Percentiles rank a stretch among this genome's conserved stretches.
phyloP scores from a whole-genome alignment of 768 basidiomycete genomes.

The Collybia nuda region DNA sequence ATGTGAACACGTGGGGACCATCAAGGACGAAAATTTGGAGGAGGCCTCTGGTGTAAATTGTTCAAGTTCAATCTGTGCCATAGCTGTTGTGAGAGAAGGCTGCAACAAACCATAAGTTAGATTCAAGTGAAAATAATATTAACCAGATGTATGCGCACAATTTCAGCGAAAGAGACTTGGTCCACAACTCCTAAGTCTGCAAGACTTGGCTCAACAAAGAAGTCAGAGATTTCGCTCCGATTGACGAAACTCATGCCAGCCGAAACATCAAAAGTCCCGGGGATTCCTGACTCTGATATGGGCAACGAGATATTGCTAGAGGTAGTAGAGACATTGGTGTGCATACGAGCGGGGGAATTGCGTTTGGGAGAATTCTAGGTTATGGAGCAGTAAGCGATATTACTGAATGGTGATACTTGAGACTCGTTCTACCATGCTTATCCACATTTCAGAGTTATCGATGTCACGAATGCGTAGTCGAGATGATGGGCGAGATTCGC shows the following conservation, averaged over 20 bases:
- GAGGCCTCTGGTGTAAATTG: too few species aligned
- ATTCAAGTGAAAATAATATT: background rate
- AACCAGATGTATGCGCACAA: slow-evolving; percentile 9
- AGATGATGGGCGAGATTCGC: background rate
- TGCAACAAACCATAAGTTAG: background rate
- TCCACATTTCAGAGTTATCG: background rate
- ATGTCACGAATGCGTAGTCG: background rate
- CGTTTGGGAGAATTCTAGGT: too few species aligned
- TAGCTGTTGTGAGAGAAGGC: background rate
- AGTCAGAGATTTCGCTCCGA: slow-evolving; percentile 4
- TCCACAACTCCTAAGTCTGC: background rate
- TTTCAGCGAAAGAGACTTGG: background rate
- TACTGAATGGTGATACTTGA: too few species aligned
- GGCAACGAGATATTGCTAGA: slow-evolving; percentile 22
- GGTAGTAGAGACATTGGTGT: background rate
- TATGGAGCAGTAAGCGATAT: too few species aligned
- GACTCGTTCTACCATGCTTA: background rate
- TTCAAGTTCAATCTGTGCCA: background rate
- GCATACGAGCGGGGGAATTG: too few species aligned
- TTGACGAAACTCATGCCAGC: slow-evolving; percentile 10
- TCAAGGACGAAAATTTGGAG: too few species aligned
- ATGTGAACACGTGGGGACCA: background rate
- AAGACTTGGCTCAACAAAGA: background rate
- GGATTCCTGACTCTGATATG: slow-evolving; percentile 23
- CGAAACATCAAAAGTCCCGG: slow-evolving; percentile 23